Base-by-base conservation (phyloP, 169 alveolate genomes). In the Besnoitia besnoiti region DNA sequence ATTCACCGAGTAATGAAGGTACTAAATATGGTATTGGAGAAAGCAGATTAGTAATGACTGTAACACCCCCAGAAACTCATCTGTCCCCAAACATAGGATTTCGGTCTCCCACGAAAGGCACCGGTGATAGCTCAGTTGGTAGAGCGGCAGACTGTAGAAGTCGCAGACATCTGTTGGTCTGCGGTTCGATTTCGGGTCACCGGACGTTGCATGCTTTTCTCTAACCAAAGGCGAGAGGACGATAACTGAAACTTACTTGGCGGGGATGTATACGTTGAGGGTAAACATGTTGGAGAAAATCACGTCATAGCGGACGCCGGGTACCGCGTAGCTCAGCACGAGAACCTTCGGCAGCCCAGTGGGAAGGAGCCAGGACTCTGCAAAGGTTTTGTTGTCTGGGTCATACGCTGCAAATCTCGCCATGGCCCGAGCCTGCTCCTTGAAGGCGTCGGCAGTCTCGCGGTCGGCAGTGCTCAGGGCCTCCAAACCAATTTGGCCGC, bases 101-200 rank as follows among this genome's bases (percentile, higher is more conserved):
- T n/a, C n/a, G n/a, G n/a, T n/a, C n/a, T n/a, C n/a, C n/a, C n/a
- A n/a, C n/a, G n/a, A n/a, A n/a, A n/a, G n/a, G n/a, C 88, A 93
- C 99, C 99, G 98, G 97, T 95, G 98, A 96, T 97, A 97, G 99
- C 99, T 97, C 99, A 97, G 99, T 97, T 97, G 99, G 99, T 97
- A 97, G 99, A 97, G 99, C 99, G 98, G 98, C 99, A 96, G 99
- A 97, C 99, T 97, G 99, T 97, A 97, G 99, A 96, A 47, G 95
- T 88, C 73, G 97, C 96, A 98, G 98, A 94, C 91, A 97, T 97
- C 99, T 97, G 98, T 96, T 97, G 99, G 99, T 97, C 99, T 97
- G 98, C 96, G 99, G 99, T 97, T 97, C 99, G 98, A 97, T 96
- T 97, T 98, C 99, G 98, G 98, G 98, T 97, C 98, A 96, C 97